Evolutionary conservation across 2,329 filamentous ascomycete genomes (phyloP), one percentile per base, ranked within the genome.

Genomic region (Trichothecium sympodiale): DNA sequence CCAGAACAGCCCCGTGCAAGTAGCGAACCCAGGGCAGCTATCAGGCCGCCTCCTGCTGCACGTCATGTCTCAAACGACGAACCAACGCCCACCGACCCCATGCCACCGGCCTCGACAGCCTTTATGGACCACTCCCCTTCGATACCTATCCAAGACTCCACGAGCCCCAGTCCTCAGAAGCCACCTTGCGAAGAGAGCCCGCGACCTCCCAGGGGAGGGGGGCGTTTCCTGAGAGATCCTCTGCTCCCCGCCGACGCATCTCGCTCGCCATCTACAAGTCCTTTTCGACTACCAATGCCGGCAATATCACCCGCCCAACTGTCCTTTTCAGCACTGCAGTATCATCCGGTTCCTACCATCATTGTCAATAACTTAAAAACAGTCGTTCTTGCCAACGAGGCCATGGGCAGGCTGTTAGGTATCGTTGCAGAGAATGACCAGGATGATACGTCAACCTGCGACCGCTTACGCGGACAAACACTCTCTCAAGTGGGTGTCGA

Each of bases 401-500:
- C 83, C 15, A 80, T 86, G 72, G 80, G 76, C 2, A 68, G 74
- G 37, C 58, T 88, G 47, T 58, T 88, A 16, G 78, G 75, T 4
- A 62, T 83, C 33, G 62, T 74, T 17, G 43, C 50, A 3, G 61
- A 64, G 13, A 52, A 55, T 17, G 56, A 57, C 13, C 61, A 65
- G 14, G 61, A 64, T 32, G 49, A 53, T 5, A 52, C 60, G 3
- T 61, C 61, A 8, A 61, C 73, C 4, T 63, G 71, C 28, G 78
- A 86, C 25, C 59, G 64, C 15, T 61, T 88, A 13, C 67, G 71
- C 20, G 81, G 80, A 2, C 74, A 80, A 48, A 72, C 73, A 0
- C 60, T 88, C 33, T 72, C 74, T 5, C 74, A 86, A 46, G 65
- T 88, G 9, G 82, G 82, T 1, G 69, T 88, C 38, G 80, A 87